These are phyloP conservation scores for Aspergillus taichungensis DNA, from an alignment of 495 filamentous ascomycete species.

Conservation along the genomic window DNA sequence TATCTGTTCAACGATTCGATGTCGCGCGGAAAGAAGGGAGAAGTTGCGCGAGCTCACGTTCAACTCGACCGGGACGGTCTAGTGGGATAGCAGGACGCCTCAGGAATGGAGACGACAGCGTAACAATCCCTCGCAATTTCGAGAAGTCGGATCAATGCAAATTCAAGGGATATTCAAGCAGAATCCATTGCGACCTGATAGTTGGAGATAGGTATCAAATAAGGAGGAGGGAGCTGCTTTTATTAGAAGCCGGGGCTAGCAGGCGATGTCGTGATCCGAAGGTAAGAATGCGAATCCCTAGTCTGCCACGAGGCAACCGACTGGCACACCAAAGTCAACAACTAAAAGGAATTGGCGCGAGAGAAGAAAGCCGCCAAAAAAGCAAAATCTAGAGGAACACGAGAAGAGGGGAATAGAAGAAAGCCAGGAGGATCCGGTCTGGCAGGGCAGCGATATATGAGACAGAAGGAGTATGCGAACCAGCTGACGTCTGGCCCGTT, in stretches of 20 bases:
- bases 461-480: too few species aligned
- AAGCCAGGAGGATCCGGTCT: too few species aligned
- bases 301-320: not conserved
- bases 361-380: not conserved
- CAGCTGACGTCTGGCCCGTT: too few species aligned
- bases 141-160: too few species aligned
- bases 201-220: slow-evolving; percentile 1
- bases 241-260: slow-evolving; percentile 10
- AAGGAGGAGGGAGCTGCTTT: slow-evolving; percentile 6
- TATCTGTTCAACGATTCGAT: too few species aligned
- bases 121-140: too few species aligned
- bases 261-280: slow-evolving; percentile 21
- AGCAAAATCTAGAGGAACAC: not conserved
- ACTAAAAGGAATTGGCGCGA: not conserved
- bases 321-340: not conserved
- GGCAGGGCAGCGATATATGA: too few species aligned
- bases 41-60: too few species aligned
- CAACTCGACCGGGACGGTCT: too few species aligned
- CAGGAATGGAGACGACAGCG: too few species aligned
- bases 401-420: not conserved
- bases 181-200: slow-evolving; percentile 5
- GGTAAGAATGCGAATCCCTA: slow-evolving; percentile 13
- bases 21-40: too few species aligned
- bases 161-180: slow-evolving; percentile 1
- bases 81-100: too few species aligned